Conservation (phyloP, 768 basidiomycete species). For the Dictyophora rubrovolvata region DNA sequence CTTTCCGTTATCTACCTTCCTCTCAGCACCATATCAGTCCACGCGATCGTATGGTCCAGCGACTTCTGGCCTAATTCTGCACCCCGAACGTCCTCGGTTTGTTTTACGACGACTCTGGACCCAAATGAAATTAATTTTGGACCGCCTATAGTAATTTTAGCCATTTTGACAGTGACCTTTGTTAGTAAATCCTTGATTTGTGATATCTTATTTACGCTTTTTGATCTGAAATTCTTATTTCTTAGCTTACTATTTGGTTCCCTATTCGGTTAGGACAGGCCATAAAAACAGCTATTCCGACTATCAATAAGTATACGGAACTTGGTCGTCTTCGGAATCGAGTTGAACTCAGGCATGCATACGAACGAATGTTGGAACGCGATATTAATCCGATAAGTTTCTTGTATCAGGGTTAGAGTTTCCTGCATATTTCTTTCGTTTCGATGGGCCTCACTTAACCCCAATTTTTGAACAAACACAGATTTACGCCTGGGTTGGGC, state of each 20-base stretch:
- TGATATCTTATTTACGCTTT: neutral
- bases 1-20: slow-evolving; percentile 66
- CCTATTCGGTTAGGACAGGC: slow-evolving; percentile 51
- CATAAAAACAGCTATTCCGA: slow-evolving; percentile 48
- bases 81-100: slow-evolving; percentile 65
- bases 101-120: slow-evolving; percentile 72
- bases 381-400: slow-evolving; percentile 63
- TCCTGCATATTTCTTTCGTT: neutral
- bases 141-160: slow-evolving; percentile 48
- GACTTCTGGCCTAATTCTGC: slow-evolving; percentile 68
- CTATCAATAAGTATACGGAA: slow-evolving; percentile 58
- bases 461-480: slow-evolving; percentile 19
- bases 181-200: slow-evolving; percentile 29
- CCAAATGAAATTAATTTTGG: slow-evolving; percentile 61
- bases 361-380: slow-evolving; percentile 50
- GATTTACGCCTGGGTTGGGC: slow-evolving; percentile 65
- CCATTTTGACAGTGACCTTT: slow-evolving; percentile 37
- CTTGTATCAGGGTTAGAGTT: slow-evolving; percentile 49
- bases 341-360: slow-evolving; percentile 57
- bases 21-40: slow-evolving; percentile 66
- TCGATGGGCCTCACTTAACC: neutral
- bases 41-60: slow-evolving; percentile 66
- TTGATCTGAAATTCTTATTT: neutral
- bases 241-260: slow-evolving; percentile 61
- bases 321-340: slow-evolving; percentile 51